These are phyloP conservation scores for Ambrosiella beaveri DNA, from an alignment of 2,329 filamentous ascomycete species.

Conservation along the genomic window DNA sequence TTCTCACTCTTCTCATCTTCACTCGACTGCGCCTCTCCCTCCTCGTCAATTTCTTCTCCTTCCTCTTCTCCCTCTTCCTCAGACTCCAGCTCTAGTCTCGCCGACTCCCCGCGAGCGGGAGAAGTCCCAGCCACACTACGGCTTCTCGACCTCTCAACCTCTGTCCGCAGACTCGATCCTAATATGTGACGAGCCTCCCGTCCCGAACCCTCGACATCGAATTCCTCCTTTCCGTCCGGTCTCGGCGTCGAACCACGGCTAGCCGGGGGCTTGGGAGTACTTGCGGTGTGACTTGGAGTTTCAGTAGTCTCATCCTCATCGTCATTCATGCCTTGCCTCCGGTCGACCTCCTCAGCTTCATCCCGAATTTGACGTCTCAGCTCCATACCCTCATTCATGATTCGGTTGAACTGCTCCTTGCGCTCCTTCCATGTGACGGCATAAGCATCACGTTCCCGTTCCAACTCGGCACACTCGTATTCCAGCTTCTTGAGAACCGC, in stretches of 20 bases:
- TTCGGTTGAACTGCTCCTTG: slow-evolving; percentile 68
- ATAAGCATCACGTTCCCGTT: slow-evolving; percentile 69
- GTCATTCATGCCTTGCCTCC: slow-evolving; percentile 64
- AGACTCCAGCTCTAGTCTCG: slow-evolving; percentile 47
- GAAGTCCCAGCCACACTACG: slow-evolving; percentile 18
- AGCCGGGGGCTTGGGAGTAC: slow-evolving; percentile 31
- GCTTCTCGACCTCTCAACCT: slow-evolving; percentile 8
- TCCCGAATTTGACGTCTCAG: slow-evolving; percentile 74
- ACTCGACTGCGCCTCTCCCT: slow-evolving; percentile 61
- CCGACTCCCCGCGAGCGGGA: neutral
- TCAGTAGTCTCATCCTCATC: slow-evolving; percentile 44
- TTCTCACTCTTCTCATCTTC: slow-evolving; percentile 46
- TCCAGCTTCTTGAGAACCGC: slow-evolving; percentile 64
- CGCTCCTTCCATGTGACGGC: slow-evolving; percentile 70
- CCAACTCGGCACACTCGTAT: slow-evolving; percentile 73
- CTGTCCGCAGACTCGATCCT: slow-evolving; percentile 6
- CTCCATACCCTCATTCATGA: slow-evolving; percentile 81
- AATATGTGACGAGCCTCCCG: neutral
- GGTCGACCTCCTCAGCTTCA: slow-evolving; percentile 87
- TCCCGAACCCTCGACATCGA: slow-evolving; percentile 15
- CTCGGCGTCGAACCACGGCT: slow-evolving; percentile 22
- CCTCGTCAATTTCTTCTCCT: slow-evolving; percentile 36
- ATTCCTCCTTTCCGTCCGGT: neutral
- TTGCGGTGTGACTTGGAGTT: slow-evolving; percentile 24
- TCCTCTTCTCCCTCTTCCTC: slow-evolving; percentile 60